Evolutionary conservation across 2,329 filamentous ascomycete genomes (phyloP).

Genomic region (Periconia sp.): DNA sequence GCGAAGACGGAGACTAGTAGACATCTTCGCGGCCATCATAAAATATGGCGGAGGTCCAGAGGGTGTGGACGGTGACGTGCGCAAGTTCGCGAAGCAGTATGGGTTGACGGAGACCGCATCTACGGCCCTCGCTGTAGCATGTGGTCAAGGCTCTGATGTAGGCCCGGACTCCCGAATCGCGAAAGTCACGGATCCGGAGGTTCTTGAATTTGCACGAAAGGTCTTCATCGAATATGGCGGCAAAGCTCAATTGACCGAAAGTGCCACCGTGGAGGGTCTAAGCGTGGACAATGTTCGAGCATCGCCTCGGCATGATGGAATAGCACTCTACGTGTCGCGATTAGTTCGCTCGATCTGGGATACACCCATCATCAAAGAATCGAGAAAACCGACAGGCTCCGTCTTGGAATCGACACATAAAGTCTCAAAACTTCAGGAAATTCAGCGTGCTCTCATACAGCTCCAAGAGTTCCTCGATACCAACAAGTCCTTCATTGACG

Average conservation of each 20-base stretch:
- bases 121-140: constrained; percentile 90
- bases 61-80: constrained; percentile 79
- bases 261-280: constrained; percentile 65
- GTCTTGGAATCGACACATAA: constrained; percentile 71
- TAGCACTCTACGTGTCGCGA: constrained; percentile 85
- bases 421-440: constrained; percentile 70
- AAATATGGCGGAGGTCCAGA: constrained; percentile 76
- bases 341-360: constrained; percentile 92
- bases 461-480: constrained; percentile 80
- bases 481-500: constrained; percentile 93
- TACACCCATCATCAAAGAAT: constrained; percentile 70
- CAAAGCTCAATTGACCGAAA: constrained; percentile 82
- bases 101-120: constrained; percentile 88
- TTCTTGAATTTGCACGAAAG: constrained; percentile 82
- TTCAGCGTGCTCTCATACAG: constrained; percentile 81
- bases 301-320: constrained; percentile 86
- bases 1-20: constrained; percentile 81
- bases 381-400: constrained; percentile 62
- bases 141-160: constrained; percentile 86
- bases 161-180: constrained; percentile 73
- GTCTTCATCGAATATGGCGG: constrained; percentile 94
- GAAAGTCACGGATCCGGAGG: constrained; percentile 78
- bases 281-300: constrained; percentile 83
- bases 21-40: constrained; percentile 86
- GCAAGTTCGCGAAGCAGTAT: constrained; percentile 83